A percentile compares a stretch with the other conserved stretches of the same genome.
Evolutionary conservation across 768 basidiomycete species (phyloP).

Genomic region (Russula foetens): DNA sequence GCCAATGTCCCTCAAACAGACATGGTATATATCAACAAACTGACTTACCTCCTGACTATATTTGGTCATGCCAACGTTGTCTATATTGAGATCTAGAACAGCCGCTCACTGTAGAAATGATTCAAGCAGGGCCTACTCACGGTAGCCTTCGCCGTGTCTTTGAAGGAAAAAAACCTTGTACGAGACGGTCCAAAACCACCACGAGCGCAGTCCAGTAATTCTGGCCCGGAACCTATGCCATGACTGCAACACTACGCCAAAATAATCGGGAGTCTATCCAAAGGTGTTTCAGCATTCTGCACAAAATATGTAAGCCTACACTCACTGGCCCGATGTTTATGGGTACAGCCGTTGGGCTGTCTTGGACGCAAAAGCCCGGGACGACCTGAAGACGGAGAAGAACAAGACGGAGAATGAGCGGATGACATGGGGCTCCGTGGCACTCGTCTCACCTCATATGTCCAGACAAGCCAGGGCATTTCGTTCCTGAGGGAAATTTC

Average conservation of each 20-base stretch:
- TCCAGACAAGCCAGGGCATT: no score
- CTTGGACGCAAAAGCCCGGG: constrained; percentile 13
- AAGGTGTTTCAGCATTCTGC: background rate
- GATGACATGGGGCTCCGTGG: no score
- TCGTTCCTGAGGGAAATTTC: no score
- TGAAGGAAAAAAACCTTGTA: constrained; percentile 14
- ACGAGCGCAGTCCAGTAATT: background rate
- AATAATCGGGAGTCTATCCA: constrained; percentile 11
- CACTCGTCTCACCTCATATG: no score
- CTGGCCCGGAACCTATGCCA: constrained; percentile 1
- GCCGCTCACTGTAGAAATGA: background rate
- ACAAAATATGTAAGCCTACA: background rate
- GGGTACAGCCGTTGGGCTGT: background rate
- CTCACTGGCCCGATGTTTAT: constrained; percentile 11
- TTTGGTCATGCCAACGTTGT: constrained; percentile 15
- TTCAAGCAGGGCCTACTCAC: background rate
- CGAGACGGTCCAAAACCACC: background rate
- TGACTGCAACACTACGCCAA: constrained; percentile 7
- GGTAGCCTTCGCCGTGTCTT: constrained; percentile 13
- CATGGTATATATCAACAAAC: background rate
- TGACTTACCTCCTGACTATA: constrained; percentile 12
- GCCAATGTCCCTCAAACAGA: background rate
- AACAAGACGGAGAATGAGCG: no score
- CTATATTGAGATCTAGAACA: background rate
- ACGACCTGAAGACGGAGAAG: constrained; percentile 14